A percentile compares a stretch with the other conserved stretches of the same genome.
Evolutionary conservation across 768 basidiomycete species (phyloP).

Genomic region (Pholiota conissans): DNA sequence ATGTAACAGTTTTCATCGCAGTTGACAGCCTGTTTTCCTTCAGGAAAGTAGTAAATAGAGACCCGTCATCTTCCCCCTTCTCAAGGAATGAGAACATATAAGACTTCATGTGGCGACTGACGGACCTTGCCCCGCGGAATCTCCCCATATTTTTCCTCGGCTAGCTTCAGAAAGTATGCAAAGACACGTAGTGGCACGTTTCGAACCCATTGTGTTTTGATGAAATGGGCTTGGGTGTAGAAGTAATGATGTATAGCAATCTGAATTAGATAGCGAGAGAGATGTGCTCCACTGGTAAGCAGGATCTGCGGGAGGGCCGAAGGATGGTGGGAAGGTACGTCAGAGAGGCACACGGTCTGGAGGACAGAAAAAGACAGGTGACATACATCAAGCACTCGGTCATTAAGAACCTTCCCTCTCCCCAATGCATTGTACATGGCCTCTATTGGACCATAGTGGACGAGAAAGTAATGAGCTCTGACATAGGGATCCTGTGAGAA

Average conservation of each 20-base stretch:
- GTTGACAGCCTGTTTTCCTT: constrained; percentile 69
- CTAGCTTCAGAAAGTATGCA: constrained; percentile 60
- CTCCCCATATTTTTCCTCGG: constrained; percentile 58
- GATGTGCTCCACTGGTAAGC: constrained; percentile 70
- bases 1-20: constrained; percentile 56
- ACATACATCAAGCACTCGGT: constrained; percentile 70
- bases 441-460: constrained; percentile 67
- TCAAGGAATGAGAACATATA: constrained; percentile 3
- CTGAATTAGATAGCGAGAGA: constrained; percentile 79
- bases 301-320: constrained; percentile 52
- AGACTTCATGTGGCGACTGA: constrained; percentile 3
- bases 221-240: constrained; percentile 68
- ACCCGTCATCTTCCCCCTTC: constrained; percentile 74
- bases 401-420: constrained; percentile 62
- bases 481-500: constrained; percentile 76
- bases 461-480: constrained; percentile 75
- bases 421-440: constrained; percentile 78
- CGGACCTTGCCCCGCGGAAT: constrained; percentile 62
- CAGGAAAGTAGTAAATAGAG: constrained; percentile 61
- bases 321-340: constrained; percentile 22
- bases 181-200: constrained; percentile 61
- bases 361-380: constrained; percentile 21
- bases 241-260: constrained; percentile 80
- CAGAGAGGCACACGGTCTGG: constrained; percentile 13
- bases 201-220: constrained; percentile 76